A percentile compares a stretch with the other conserved stretches of the same genome.
phyloP scores from a whole-genome alignment of 805 yeast genomes.

The Yamadazyma scolyti region DNA sequence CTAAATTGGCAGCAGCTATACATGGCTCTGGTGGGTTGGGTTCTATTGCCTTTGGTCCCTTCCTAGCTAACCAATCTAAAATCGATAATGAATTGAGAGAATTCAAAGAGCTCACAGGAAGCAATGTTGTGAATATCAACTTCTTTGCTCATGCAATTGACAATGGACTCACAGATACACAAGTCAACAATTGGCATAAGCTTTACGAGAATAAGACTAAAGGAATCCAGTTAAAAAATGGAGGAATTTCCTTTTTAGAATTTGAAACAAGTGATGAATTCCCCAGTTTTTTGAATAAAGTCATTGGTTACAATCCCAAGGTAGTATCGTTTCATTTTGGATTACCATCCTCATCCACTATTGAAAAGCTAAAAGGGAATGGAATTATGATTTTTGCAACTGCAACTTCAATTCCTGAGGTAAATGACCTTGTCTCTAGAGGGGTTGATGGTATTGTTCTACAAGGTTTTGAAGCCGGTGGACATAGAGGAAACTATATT shows the following conservation, averaged over 20 bases:
- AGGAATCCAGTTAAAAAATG: slow-evolving; percentile 13
- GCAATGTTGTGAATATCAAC: slow-evolving; percentile 38
- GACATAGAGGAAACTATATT: slow-evolving; percentile 53
- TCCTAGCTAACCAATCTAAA: slow-evolving; percentile 17
- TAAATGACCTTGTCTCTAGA: slow-evolving; percentile 18
- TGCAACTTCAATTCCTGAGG: slow-evolving; percentile 47
- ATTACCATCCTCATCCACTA: slow-evolving; percentile 26
- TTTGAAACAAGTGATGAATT: slow-evolving; percentile 16
- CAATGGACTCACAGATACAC: slow-evolving; percentile 11
- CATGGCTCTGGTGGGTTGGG: slow-evolving; percentile 48
- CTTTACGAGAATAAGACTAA: slow-evolving; percentile 6
- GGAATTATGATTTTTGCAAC: slow-evolving; percentile 44
- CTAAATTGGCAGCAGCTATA: slow-evolving; percentile 41
- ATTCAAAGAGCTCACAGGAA: slow-evolving; percentile 9
- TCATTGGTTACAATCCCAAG: slow-evolving; percentile 31
- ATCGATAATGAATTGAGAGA: slow-evolving; percentile 5
- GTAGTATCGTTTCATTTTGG: slow-evolving; percentile 57
- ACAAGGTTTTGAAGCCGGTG: slow-evolving; percentile 66
- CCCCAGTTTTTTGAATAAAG: slow-evolving; percentile 12
- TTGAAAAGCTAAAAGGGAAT: slow-evolving; percentile 27
- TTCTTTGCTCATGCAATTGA: slow-evolving; percentile 42
- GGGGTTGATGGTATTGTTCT: slow-evolving; percentile 47
- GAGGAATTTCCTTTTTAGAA: slow-evolving; percentile 27
- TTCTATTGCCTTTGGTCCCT: slow-evolving; percentile 38
- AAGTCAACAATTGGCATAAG: slow-evolving; percentile 15